These are phyloP conservation scores for Picea glauca DNA, from an alignment of 75 land plant genomes.

Conservation along the genomic window DNA sequence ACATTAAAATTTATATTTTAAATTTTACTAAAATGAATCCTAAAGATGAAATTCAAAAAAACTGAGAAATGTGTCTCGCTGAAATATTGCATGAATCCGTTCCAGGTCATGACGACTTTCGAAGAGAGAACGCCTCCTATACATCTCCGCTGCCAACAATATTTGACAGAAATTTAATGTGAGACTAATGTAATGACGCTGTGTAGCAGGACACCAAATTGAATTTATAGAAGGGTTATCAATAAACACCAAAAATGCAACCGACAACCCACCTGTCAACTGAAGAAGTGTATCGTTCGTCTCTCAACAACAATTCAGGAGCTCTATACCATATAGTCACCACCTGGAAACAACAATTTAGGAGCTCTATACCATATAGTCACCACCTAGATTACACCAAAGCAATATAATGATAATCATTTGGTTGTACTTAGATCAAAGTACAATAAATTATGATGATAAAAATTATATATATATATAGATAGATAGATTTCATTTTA, in stretches of 20 bases:
- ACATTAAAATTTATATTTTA: too few relatives aligned
- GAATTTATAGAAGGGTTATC: not conserved
- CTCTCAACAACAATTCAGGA: conserved; percentile 32
- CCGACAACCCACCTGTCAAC: conserved; percentile 30
- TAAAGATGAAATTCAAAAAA: too few relatives aligned
- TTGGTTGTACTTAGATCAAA: too few relatives aligned
- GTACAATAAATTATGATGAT: too few relatives aligned
- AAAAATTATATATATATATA: too few relatives aligned
- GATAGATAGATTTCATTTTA: too few relatives aligned
- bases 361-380: conserved; percentile 21
- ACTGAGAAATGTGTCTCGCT: not conserved
- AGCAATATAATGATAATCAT: too few relatives aligned
- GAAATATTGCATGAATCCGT: conserved; percentile 23
- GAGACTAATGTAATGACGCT: too few relatives aligned
- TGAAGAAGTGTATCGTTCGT: conserved; percentile 21
- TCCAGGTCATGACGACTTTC: conserved; percentile 15
- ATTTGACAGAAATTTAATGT: not conserved
- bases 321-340: conserved; percentile 14
- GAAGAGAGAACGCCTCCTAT: conserved; percentile 16
- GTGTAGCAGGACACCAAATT: not conserved
- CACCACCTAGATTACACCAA: not conserved
- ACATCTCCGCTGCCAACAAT: conserved; percentile 17
- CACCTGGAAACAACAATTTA: conserved; percentile 33
- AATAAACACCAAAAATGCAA: conserved; percentile 20
- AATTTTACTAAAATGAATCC: too few relatives aligned